Base-by-base conservation (phyloP, 768 basidiomycete species). In the Mycena metata region DNA sequence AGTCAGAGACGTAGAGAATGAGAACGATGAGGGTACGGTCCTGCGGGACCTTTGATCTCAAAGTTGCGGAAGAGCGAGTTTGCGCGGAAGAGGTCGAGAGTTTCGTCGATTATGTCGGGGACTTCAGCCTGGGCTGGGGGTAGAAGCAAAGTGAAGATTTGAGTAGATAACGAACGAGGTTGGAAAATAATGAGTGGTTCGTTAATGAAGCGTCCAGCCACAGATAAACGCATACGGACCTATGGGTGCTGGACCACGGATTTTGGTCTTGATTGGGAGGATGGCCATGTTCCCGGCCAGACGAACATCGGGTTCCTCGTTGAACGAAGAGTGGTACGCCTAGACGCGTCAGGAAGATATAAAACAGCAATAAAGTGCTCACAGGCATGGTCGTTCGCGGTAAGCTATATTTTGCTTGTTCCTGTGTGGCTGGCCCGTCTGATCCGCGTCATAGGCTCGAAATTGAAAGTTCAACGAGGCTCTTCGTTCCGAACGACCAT, bases 31-130 rank as follows among this genome's bases (percentile, higher is more conserved):
- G 88, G 45, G 95, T 90, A 66, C 96, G 91, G 85, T 98, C 96
- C n/a, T 58, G 96, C 96, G 61, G 95, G 94, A 19, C 96, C 96
- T 79, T 98, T 97, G 88, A 99, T 99, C 85, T 99, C 98, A 75
- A 99, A 99, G 83, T 99, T 99, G 76, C 98, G 92, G 83, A 99
- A 99, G 68, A 99, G 91, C 42, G 96, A 98, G 82, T 99, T 99
- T 76, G 97, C 96, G 62, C 98, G 93, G 83, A 99, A 99, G 67
- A 99, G 90, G 82, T 97, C 94, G 51, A 99, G 85, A 2, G 96
- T 91, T 81, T 99, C 98, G 81, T 98, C 96, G 72, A 99, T 88
- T 73, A 99, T 96, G 79, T 99, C 98, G 30, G 89, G 87, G 67
- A 90, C 83, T 11, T 88, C 86, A 2, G 89, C 85, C 78, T 97